phyloP scores from a whole-genome alignment of 1,284 basidiomycete genomes.

The Lentinula novae-zelandiae region DNA sequence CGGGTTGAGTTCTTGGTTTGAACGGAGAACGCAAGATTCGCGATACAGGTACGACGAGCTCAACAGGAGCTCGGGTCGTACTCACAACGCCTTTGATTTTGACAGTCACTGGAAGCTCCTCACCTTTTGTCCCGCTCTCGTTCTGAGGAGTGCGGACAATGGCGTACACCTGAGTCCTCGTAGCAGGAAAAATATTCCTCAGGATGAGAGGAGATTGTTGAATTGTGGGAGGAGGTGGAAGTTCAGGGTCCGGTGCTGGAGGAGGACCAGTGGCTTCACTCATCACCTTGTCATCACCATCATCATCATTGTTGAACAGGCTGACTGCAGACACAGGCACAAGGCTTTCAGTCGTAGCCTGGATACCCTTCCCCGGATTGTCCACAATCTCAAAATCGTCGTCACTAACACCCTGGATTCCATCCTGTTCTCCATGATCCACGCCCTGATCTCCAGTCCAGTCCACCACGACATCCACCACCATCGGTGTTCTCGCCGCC shows the following conservation, averaged over 20 bases:
- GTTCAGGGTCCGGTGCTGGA: neutral
- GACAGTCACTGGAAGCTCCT: neutral
- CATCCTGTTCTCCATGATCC: neutral
- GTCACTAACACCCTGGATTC: neutral
- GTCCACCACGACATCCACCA: neutral
- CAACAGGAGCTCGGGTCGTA: constrained; percentile 2
- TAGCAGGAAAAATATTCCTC: neutral
- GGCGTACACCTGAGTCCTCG: constrained; percentile 8
- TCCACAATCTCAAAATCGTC: neutral
- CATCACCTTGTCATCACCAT: neutral
- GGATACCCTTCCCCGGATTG: neutral
- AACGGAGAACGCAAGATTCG: neutral
- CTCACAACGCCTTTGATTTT: constrained; percentile 5
- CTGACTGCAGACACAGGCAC: neutral
- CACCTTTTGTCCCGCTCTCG: neutral
- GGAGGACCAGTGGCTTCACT: neutral
- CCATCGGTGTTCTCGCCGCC: constrained; percentile 5
- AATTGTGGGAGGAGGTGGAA: neutral
- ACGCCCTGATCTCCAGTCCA: neutral
- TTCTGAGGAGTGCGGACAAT: neutral
- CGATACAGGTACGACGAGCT: constrained; percentile 4
- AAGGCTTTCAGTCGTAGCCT: neutral
- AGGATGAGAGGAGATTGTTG: constrained; percentile 8
- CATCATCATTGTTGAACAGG: neutral
- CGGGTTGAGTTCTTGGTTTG: neutral